Base-by-base conservation (phyloP, 176 grass and related monocot species). In the Phoenix roebelenii region DNA sequence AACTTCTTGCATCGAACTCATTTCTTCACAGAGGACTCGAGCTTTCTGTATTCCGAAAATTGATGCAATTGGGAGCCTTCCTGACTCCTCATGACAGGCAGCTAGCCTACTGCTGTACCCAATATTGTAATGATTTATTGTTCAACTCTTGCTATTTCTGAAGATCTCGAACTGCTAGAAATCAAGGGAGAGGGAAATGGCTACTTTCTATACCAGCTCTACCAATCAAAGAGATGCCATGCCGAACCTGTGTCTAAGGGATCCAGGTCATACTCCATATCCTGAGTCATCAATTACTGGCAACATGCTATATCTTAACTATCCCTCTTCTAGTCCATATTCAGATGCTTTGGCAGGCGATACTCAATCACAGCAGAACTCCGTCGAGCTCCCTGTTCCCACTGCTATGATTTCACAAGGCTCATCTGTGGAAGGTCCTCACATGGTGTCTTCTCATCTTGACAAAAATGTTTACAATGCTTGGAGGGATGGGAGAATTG, bases 201-300 rank as follows among this genome's bases (percentile, higher is more conserved):
- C 89, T 57, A 77, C 89, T 30, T 95, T 89, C 81, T 89, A 89
- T 70, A 71, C 84, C 50, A 61, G 60, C 23, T 80, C 85, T 67
- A 64, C 64, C 51, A 67, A 95, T 19, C 81, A 85, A 75, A 82
- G 80, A 61, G 74, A 69, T 50, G 58, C 76, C n/a, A 23, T 73
- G 50, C 75, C 10, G 12, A 20, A 9, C 6, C 54, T 22, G 22
- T 22, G 54, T 22, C 5, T 55, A 19, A 22, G 64, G 64, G 64
- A 66, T 18, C 23, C 64, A 10, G 64, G 24, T 54, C 49, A 66
- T 54, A 12, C 64, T 54, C 25, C 23, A 54, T 66, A 22, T 5
- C 15, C 7, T 60, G 64, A 55, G 23, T 14, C 35, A 44, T 44
- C 35, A 14, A 12, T 14, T 44, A 12, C 35, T 44, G 57, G 49